Evolutionary conservation across 441 rosid species (phyloP).

Genomic region (Syzygium malaccense): DNA sequence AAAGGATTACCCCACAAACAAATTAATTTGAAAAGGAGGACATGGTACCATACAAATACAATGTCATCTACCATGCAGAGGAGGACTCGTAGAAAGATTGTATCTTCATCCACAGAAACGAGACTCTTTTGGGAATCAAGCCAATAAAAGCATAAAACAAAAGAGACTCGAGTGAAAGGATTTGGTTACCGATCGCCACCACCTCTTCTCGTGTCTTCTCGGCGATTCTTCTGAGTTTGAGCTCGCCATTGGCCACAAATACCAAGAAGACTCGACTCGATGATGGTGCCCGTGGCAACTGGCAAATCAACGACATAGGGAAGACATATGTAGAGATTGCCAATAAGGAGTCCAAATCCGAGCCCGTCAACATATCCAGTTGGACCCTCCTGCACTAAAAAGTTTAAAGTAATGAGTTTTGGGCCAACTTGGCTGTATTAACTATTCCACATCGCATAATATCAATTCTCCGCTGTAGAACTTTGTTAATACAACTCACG

Average conservation of each 20-base stretch:
- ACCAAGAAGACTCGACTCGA: not conserved
- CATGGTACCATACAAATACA: not conserved
- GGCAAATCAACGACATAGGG: not conserved
- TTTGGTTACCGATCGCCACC: slow-evolving; percentile 40
- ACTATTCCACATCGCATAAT: too few species aligned
- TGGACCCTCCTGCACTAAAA: too few species aligned
- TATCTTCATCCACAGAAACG: not conserved
- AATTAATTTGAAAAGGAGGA: not conserved
- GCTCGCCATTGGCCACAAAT: not conserved
- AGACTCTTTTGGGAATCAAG: not conserved
- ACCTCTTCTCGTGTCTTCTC: slow-evolving; percentile 18
- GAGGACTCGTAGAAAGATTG: not conserved
- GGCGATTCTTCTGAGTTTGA: not conserved
- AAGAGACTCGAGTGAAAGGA: not conserved
- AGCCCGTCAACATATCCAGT: too few species aligned
- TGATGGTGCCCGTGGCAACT: not conserved
- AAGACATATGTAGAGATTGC: too few species aligned
- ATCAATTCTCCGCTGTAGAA: too few species aligned
- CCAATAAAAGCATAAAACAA: not conserved
- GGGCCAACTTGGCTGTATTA: too few species aligned
- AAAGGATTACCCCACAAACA: not conserved
- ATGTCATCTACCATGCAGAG: not conserved
- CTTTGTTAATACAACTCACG: too few species aligned
- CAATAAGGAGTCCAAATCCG: too few species aligned
- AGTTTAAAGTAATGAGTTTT: too few species aligned